Evolutionary conservation across 768 basidiomycete genomes (phyloP).

Genomic region (Auriscalpium vulgare): DNA sequence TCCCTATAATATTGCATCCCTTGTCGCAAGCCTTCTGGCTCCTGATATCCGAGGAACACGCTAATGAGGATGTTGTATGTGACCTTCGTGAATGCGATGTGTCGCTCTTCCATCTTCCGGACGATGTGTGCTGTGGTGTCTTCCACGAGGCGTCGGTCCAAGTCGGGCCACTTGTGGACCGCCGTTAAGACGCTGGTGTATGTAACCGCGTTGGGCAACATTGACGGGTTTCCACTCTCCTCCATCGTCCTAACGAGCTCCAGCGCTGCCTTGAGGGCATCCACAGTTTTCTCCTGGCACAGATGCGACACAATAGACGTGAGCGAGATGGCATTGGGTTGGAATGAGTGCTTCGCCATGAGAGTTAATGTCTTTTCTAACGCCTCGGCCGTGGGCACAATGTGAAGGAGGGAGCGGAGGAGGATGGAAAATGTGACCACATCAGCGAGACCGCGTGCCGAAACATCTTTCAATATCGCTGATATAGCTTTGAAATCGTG

Average conservation of each 20-base stretch:
- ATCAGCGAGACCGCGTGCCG: conserved; percentile 47
- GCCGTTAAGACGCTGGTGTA: conserved; percentile 77
- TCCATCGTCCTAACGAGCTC: conserved; percentile 76
- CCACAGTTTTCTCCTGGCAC: conserved; percentile 45
- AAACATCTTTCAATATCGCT: conserved; percentile 48
- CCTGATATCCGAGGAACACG: conserved; percentile 48
- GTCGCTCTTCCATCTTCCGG: conserved; percentile 47
- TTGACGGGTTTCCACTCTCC: conserved; percentile 28
- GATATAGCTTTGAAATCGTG: conserved; percentile 59
- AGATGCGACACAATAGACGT: conserved; percentile 75
- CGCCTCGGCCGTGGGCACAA: conserved; percentile 54
- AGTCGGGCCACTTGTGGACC: conserved; percentile 53
- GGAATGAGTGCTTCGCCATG: conserved; percentile 70
- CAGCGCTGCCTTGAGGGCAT: conserved; percentile 54
- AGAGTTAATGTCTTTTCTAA: conserved; percentile 52
- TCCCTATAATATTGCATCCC: conserved; percentile 54
- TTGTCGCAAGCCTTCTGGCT: conserved; percentile 40
- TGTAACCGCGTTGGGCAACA: conserved; percentile 66
- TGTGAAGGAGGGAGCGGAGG: conserved; percentile 66
- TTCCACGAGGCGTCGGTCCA: conserved; percentile 35
- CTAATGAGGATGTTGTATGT: conserved; percentile 76
- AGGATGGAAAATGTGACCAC: conserved; percentile 84
- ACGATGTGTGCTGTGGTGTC: conserved; percentile 44
- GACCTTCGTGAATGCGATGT: conserved; percentile 47
- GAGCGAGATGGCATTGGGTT: conserved; percentile 70